Base-by-base conservation (phyloP, 306 rosid species). In the Sicyos baderoa region DNA sequence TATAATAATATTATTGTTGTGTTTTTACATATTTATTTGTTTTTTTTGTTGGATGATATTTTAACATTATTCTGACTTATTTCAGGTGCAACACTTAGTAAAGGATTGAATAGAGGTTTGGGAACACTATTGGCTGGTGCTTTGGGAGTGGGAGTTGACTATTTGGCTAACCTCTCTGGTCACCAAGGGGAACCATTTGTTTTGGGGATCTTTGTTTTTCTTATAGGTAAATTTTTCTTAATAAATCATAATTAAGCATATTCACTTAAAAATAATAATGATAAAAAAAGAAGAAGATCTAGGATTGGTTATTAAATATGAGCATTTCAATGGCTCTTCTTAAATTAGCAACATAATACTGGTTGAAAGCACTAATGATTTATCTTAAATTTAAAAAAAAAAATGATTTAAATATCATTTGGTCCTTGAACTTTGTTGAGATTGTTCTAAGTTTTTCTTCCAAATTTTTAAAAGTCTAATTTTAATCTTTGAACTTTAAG, bases 81-180 rank as follows among this genome's bases (percentile, higher is more conserved):
- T 25, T 61, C 54, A 93, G 99, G 99, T 80, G 99, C 82, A 74
- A 93, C 97, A 4, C 86, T 93, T 6, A 25, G 81, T 79, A 93
- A 80, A 82, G 78, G 91, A 57, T 48, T 93, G 35, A 93, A 93
- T 76, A 89, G 99, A 82, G 89, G 87, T 60, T 78, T 76, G 73
- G 99, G 91, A 55, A 93, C 99, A 72, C 65, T 90, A 9, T 12
- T 81, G 17, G 99, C 91, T 32, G 94, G 89, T 81, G 94, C 87
- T 58, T 80, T 90, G 66, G 99, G 97, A 27, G 74, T 90, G 78
- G 99, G 96, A 80, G 86, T 83, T 32, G 81, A 88, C 29, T 86
- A 84, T 64, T 78, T 90, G 8, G 89, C 96, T 4, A 70, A 75
- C 72, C 83, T 84, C 53, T 84, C 80, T 60, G 96, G 91, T 63